Conservation (phyloP, 2,329 filamentous ascomycete species). For the Penicillium sp. region DNA sequence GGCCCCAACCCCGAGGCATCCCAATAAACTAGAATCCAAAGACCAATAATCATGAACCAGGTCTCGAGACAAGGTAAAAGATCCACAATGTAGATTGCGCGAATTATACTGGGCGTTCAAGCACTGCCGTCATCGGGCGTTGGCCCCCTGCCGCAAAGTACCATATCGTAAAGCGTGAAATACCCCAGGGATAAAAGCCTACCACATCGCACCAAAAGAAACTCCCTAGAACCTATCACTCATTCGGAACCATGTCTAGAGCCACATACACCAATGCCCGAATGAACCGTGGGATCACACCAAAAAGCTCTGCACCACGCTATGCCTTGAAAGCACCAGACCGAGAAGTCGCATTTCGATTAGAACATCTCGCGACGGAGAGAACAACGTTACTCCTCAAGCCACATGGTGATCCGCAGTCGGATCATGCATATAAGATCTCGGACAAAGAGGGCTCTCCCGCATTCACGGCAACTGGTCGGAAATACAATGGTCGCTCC, state of each 20-base stretch:
- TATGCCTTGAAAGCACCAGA: constrained; percentile 10
- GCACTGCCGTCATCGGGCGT: neutral
- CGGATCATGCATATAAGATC: constrained; percentile 5
- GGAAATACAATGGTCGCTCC: constrained; percentile 11
- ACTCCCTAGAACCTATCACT: neutral
- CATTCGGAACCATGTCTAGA: neutral
- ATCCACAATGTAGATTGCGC: neutral
- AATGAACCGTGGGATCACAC: neutral
- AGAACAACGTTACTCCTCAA: constrained; percentile 8
- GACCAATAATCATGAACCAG: neutral
- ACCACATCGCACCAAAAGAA: neutral
- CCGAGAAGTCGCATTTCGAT: constrained; percentile 10
- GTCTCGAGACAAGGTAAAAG: neutral
- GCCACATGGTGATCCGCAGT: constrained; percentile 3
- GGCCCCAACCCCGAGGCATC: neutral
- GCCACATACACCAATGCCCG: neutral
- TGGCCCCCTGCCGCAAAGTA: neutral
- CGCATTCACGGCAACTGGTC: constrained; percentile 11
- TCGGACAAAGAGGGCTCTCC: constrained; percentile 4
- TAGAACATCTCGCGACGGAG: constrained; percentile 7
- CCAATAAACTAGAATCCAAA: neutral
- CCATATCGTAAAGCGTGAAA: no score
- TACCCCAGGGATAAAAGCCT: neutral
- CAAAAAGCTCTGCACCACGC: constrained; percentile 2
- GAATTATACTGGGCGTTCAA: neutral